These are phyloP conservation scores for Neurospora terricola DNA, from an alignment of 495 filamentous ascomycete species.

Conservation along the genomic window DNA sequence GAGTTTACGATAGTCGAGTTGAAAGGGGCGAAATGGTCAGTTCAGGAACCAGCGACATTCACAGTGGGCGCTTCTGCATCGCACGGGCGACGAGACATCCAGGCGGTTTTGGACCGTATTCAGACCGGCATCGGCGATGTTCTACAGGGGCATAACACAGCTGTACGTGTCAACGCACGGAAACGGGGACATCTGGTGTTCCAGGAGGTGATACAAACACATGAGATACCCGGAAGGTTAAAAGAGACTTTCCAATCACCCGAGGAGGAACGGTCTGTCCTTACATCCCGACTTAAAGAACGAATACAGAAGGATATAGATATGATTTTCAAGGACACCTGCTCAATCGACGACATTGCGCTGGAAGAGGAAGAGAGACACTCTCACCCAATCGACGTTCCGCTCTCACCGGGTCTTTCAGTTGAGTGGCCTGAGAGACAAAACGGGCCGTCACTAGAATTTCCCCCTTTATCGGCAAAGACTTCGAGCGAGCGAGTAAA, in stretches of 20 bases:
- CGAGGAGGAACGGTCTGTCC: slow-evolving; percentile 10
- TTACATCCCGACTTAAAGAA: slow-evolving; percentile 24
- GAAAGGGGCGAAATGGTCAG: slow-evolving; percentile 28
- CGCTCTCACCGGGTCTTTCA: not conserved
- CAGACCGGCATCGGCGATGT: slow-evolving; percentile 37
- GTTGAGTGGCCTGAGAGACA: slow-evolving; percentile 3
- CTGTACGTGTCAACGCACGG: slow-evolving; percentile 30
- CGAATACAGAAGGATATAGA: slow-evolving; percentile 34
- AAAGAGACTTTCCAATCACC: slow-evolving; percentile 11
- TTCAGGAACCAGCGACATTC: slow-evolving; percentile 29
- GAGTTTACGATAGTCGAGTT: slow-evolving; percentile 33
- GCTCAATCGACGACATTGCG: slow-evolving; percentile 28
- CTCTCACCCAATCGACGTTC: slow-evolving; percentile 1
- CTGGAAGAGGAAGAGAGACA: slow-evolving; percentile 18
- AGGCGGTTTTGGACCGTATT: slow-evolving; percentile 34
- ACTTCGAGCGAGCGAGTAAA: not conserved
- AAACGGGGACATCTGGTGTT: slow-evolving; percentile 38
- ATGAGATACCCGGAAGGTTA: slow-evolving; percentile 16
- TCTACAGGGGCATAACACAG: slow-evolving; percentile 32
- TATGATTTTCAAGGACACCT: slow-evolving; percentile 36
- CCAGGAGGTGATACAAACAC: slow-evolving; percentile 35
- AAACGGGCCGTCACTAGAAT: slow-evolving; percentile 6
- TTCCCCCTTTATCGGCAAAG: not conserved
- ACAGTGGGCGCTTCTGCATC: slow-evolving; percentile 20
- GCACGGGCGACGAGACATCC: slow-evolving; percentile 26